Evolutionary conservation across 1,284 basidiomycete species (phyloP).

Genomic region (Farysia itapuensis): DNA sequence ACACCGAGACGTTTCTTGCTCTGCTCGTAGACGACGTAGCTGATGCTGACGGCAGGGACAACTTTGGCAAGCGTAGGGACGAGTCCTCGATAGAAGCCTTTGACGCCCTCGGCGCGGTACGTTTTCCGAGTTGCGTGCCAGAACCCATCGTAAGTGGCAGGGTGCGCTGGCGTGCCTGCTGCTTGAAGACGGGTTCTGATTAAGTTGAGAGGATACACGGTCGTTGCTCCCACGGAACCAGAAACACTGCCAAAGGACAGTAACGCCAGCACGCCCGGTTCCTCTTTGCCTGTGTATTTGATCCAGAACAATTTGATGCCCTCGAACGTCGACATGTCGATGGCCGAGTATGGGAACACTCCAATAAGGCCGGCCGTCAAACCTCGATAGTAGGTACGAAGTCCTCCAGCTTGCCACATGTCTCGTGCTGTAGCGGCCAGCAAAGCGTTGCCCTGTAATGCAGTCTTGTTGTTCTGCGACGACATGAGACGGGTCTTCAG

Average conservation of each 20-base stretch:
- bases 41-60: slow-evolving; percentile 53
- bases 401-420: slow-evolving; percentile 77
- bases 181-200: slow-evolving; percentile 93
- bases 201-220: slow-evolving; percentile 64
- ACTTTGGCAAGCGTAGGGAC: slow-evolving; percentile 83
- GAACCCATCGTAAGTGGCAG: slow-evolving; percentile 73
- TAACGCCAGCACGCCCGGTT: slow-evolving; percentile 60
- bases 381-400: slow-evolving; percentile 87
- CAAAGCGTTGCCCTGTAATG: slow-evolving; percentile 66
- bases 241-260: slow-evolving; percentile 61
- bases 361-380: slow-evolving; percentile 67
- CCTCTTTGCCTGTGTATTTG: slow-evolving; percentile 60
- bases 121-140: slow-evolving; percentile 82
- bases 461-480: slow-evolving; percentile 65
- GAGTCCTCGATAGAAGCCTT: slow-evolving; percentile 91
- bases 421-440: slow-evolving; percentile 67
- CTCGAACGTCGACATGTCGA: slow-evolving; percentile 62
- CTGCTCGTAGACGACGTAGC: slow-evolving; percentile 59
- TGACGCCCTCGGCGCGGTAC: slow-evolving; percentile 81
- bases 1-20: slow-evolving; percentile 44
- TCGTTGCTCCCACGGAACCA: slow-evolving; percentile 61
- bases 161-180: slow-evolving; percentile 67
- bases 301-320: slow-evolving; percentile 62
- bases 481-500: slow-evolving; percentile 69
- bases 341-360: slow-evolving; percentile 62